These are phyloP conservation scores for Hericium erinaceus DNA, from an alignment of 768 basidiomycete species.

Conservation along the genomic window DNA sequence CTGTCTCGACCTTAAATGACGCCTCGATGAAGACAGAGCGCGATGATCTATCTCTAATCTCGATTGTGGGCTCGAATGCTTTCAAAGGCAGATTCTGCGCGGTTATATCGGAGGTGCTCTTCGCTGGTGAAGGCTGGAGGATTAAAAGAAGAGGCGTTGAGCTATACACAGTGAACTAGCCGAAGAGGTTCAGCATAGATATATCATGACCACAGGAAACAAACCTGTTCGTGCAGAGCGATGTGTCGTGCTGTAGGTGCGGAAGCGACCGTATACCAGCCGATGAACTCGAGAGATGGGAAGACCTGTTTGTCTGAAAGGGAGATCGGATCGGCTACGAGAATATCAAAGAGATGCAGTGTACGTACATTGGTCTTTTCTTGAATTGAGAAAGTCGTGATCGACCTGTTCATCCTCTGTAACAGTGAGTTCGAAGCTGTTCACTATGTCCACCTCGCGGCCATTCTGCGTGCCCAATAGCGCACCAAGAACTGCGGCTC, in stretches of 20 bases:
- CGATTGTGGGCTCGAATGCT: constrained; percentile 88
- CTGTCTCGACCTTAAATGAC: constrained; percentile 86
- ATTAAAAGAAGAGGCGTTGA: constrained; percentile 86
- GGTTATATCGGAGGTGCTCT: constrained; percentile 40
- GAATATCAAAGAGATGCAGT: no score
- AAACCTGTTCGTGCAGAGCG: constrained; percentile 77
- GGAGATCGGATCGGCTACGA: background rate
- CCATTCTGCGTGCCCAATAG: constrained; percentile 91
- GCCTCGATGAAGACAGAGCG: constrained; percentile 79
- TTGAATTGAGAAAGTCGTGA: constrained; percentile 69
- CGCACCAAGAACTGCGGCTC: constrained; percentile 71
- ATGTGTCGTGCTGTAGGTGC: constrained; percentile 69
- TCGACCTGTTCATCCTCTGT: constrained; percentile 57
- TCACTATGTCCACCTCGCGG: constrained; percentile 93
- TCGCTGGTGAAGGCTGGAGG: constrained; percentile 44
- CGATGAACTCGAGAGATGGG: constrained; percentile 93
- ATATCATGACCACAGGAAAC: constrained; percentile 6
- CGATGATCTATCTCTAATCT: constrained; percentile 70
- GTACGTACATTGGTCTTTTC: constrained; percentile 81
- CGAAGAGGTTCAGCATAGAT: background rate
- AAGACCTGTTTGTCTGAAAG: constrained; percentile 94
- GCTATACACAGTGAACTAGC: constrained; percentile 74
- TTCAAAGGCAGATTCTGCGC: constrained; percentile 79
- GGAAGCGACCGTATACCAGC: constrained; percentile 92
- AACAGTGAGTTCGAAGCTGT: constrained; percentile 86